These are phyloP conservation scores for Ascochyta rabiei DNA, from an alignment of 2,329 filamentous ascomycete species.

Conservation along the genomic window DNA sequence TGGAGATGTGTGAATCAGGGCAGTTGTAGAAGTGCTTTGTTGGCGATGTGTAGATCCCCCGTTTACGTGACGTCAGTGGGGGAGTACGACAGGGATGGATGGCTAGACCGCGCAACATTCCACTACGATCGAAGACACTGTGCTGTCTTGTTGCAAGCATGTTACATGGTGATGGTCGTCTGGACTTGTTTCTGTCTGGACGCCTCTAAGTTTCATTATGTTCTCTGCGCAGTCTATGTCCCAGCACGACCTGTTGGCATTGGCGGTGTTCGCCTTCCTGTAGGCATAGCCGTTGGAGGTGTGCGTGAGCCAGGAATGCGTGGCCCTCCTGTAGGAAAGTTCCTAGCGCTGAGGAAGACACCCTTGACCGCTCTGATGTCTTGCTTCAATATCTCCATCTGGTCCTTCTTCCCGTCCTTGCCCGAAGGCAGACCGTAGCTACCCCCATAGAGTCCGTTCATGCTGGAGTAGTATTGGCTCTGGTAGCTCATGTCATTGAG, in stretches of 20 bases:
- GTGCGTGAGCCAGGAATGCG: constrained; percentile 6
- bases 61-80: constrained; percentile 17
- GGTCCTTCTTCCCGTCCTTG: constrained; percentile 68
- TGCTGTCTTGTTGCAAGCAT: not conserved
- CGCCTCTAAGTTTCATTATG: not conserved
- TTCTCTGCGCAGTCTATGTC: constrained; percentile 12
- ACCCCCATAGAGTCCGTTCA: constrained; percentile 43
- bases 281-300: constrained; percentile 23
- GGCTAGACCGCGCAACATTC: constrained; percentile 1
- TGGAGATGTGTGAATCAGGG: not conserved
- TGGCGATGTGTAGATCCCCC: constrained; percentile 3
- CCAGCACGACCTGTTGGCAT: constrained; percentile 16
- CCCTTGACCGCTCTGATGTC: constrained; percentile 82
- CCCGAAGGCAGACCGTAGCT: constrained; percentile 38
- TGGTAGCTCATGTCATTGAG: constrained; percentile 57
- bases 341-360: constrained; percentile 74
- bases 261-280: constrained; percentile 21
- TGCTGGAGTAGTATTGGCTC: constrained; percentile 51
- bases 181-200: not conserved
- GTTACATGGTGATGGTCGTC: not conserved
- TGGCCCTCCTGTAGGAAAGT: constrained; percentile 60
- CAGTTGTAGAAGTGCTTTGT: not conserved
- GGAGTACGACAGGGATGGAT: constrained; percentile 11
- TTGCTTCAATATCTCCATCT: constrained; percentile 73
- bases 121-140: not conserved